A percentile compares a stretch with the other conserved stretches of the same genome.
These are phyloP conservation scores for Trematosphaeria pertusa DNA, from an alignment of 2,329 filamentous ascomycete species.

Conservation along the genomic window DNA sequence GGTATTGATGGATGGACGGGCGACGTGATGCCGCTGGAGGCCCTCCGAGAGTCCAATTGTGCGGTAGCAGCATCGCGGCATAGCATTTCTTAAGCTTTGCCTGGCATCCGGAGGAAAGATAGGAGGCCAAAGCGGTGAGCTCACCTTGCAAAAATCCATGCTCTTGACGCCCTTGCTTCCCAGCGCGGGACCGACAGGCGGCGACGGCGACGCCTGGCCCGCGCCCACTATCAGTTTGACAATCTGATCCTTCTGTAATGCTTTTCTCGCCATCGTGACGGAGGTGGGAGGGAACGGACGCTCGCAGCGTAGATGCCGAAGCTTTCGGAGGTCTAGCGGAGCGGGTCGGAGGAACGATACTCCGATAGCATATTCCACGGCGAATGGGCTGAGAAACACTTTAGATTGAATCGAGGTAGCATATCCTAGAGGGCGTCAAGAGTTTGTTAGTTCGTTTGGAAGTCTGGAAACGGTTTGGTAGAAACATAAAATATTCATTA, in stretches of 20 bases:
- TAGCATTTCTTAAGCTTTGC: too few species aligned
- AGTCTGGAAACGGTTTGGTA: too few species aligned
- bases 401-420: too few species aligned
- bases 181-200: conserved; percentile 93
- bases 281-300: conserved; percentile 3
- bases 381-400: too few species aligned
- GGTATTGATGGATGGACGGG: background rate
- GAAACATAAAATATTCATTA: too few species aligned
- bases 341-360: conserved; percentile 9
- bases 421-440: too few species aligned
- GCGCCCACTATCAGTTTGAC: conserved; percentile 98
- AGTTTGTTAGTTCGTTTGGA: too few species aligned
- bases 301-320: background rate
- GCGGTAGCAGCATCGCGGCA: too few species aligned
- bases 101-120: too few species aligned
- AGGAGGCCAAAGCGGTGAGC: conserved; percentile 8
- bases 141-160: conserved; percentile 99
- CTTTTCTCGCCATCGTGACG: conserved; percentile 45
- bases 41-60: too few species aligned
- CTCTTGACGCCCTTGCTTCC: conserved; percentile 98
- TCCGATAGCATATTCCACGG: too few species aligned
- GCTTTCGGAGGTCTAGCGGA: conserved; percentile 17
- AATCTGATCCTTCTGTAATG: conserved; percentile 58
- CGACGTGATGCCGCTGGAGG: too few species aligned
- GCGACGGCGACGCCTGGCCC: conserved; percentile 91